Evolutionary conservation across 345 rosid species (phyloP).

Genomic region (Anastatica hierochuntica): DNA sequence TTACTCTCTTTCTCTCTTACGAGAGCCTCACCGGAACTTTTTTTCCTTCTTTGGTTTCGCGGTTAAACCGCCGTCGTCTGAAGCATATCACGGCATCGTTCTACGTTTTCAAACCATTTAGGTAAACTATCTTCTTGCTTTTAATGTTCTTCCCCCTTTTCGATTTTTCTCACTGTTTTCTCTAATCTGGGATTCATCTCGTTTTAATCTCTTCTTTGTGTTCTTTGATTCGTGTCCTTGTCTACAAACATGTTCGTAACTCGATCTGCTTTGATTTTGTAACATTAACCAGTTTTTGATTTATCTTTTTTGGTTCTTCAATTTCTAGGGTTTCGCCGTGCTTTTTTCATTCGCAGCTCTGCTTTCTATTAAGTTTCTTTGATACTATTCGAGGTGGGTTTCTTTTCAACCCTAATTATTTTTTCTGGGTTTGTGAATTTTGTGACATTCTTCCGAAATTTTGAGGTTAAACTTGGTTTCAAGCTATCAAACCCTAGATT

Average conservation of each 20-base stretch:
- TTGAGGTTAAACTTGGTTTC: not conserved
- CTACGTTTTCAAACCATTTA: not conserved
- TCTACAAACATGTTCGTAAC: not conserved
- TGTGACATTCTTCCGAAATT: not conserved
- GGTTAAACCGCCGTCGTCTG: not conserved
- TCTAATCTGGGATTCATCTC: conserved; percentile 12
- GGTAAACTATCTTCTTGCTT: conserved; percentile 1
- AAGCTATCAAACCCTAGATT: conserved; percentile 17
- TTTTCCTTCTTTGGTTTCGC: not conserved
- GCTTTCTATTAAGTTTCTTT: not conserved
- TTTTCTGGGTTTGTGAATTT: conserved; percentile 1
- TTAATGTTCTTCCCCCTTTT: conserved; percentile 11
- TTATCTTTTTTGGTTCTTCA: not conserved
- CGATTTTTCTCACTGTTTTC: conserved; percentile 11
- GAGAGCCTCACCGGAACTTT: conserved; percentile 4
- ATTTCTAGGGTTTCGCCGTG: conserved; percentile 22
- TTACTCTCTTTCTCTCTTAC: conserved; percentile 3
- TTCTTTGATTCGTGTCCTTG: conserved; percentile 5
- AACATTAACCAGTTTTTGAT: not conserved
- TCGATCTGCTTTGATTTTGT: conserved; percentile 7
- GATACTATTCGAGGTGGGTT: conserved; percentile 1
- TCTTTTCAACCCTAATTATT: not conserved
- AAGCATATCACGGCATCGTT: not conserved
- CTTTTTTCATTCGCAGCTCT: not conserved
- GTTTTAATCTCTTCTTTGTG: not conserved